These are phyloP conservation scores for Paxillus involutus DNA, from an alignment of 768 basidiomycete species.

Conservation along the genomic window DNA sequence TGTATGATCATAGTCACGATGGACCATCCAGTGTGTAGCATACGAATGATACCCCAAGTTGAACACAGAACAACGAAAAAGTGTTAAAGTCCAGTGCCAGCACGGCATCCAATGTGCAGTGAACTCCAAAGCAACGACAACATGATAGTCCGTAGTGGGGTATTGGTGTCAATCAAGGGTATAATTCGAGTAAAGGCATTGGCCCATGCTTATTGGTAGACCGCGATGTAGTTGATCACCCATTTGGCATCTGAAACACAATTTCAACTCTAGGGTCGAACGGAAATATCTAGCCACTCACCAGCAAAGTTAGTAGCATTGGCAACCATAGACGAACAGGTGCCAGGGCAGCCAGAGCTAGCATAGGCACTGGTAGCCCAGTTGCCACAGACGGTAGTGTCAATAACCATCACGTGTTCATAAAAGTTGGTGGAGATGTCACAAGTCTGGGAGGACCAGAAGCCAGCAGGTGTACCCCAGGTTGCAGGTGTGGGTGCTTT, in stretches of 20 bases:
- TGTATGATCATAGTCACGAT: too few species aligned
- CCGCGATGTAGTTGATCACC: slow-evolving; percentile 56
- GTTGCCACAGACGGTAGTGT: slow-evolving; percentile 34
- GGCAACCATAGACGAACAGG: slow-evolving; percentile 47
- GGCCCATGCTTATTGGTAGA: slow-evolving; percentile 40
- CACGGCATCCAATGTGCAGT: background rate
- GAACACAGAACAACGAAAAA: slow-evolving; percentile 9
- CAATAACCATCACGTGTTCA: slow-evolving; percentile 48
- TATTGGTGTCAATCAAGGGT: background rate
- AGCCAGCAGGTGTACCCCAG: slow-evolving; percentile 55
- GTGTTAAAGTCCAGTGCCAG: background rate
- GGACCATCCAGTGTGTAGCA: background rate
- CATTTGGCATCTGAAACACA: slow-evolving; percentile 47
- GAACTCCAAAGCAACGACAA: background rate
- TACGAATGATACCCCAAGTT: background rate
- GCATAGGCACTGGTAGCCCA: slow-evolving; percentile 20
- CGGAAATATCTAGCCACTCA: slow-evolving; percentile 21
- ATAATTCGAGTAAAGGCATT: background rate
- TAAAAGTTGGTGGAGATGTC: slow-evolving; percentile 50
- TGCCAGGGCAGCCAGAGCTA: slow-evolving; percentile 38
- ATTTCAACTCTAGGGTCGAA: slow-evolving; percentile 2
- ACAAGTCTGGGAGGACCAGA: slow-evolving; percentile 49
- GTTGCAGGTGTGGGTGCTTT: slow-evolving; percentile 44
- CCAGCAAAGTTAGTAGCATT: slow-evolving; percentile 56
- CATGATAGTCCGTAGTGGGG: background rate